Conservation (phyloP, 2,329 filamentous ascomycete species). For the Westerdykella aurantiaca region DNA sequence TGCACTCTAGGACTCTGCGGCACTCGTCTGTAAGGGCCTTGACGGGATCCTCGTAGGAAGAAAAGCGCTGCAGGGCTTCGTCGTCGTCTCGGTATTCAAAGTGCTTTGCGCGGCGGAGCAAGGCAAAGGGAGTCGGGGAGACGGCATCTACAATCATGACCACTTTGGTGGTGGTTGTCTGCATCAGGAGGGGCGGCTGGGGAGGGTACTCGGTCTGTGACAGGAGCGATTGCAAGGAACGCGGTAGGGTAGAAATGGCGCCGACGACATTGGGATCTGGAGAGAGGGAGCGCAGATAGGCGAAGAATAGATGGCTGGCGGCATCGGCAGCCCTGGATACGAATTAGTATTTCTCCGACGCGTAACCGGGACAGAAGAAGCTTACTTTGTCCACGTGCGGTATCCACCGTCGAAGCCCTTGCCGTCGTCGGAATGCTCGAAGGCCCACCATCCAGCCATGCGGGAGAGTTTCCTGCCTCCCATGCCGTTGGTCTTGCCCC, state of each 20-base stretch:
- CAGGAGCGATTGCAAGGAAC: constrained; percentile 83
- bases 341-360: constrained; percentile 22
- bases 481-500: constrained; percentile 88
- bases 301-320: constrained; percentile 95
- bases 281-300: constrained; percentile 83
- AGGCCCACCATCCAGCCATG: constrained; percentile 98
- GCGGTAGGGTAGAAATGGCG: constrained; percentile 78
- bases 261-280: constrained; percentile 68
- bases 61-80: constrained; percentile 74
- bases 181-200: constrained; percentile 67
- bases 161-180: constrained; percentile 77
- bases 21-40: constrained; percentile 89
- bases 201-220: constrained; percentile 94
- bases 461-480: constrained; percentile 89
- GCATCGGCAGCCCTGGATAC: constrained; percentile 76
- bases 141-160: constrained; percentile 96
- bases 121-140: constrained; percentile 86
- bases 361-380: constrained; percentile 3
- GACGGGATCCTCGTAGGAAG: constrained; percentile 83
- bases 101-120: constrained; percentile 84
- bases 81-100: constrained; percentile 94
- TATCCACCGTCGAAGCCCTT: constrained; percentile 95
- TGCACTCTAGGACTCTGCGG: constrained; percentile 78
- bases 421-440: constrained; percentile 79
- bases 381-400: constrained; percentile 75